These are phyloP conservation scores for Exutisphaerella laricina DNA, from an alignment of 2,329 filamentous ascomycete genomes.

Conservation along the genomic window DNA sequence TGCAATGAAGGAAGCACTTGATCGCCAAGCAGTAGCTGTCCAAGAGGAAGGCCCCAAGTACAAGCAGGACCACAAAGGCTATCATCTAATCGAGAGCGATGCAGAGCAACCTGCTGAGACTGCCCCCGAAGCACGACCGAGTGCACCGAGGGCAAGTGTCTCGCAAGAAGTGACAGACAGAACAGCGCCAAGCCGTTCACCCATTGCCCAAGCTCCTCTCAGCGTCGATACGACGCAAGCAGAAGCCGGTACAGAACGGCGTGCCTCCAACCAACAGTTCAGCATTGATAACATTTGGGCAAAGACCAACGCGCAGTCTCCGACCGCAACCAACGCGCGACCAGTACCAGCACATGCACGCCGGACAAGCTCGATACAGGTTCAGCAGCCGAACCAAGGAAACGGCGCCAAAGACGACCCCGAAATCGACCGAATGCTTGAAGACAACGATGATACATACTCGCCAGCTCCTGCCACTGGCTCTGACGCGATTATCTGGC, in stretches of 20 bases:
- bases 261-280: slow-evolving; percentile 46
- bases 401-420: slow-evolving; percentile 66
- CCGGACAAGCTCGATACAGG: slow-evolving; percentile 31
- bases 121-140: background rate
- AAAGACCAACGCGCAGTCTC: slow-evolving; percentile 63
- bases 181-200: slow-evolving; percentile 4
- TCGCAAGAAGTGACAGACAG: background rate
- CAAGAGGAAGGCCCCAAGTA: slow-evolving; percentile 68
- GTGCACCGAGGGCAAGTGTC: background rate
- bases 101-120: slow-evolving; percentile 24
- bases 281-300: slow-evolving; percentile 83
- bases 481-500: slow-evolving; percentile 66
- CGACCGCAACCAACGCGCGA: slow-evolving; percentile 42
- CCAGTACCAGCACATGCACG: slow-evolving; percentile 44
- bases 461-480: slow-evolving; percentile 69
- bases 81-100: slow-evolving; percentile 80
- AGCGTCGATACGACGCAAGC: slow-evolving; percentile 19
- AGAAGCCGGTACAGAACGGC: slow-evolving; percentile 29
- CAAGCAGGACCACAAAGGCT: slow-evolving; percentile 88
- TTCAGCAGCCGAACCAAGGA: slow-evolving; percentile 26
- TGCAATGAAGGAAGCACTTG: slow-evolving; percentile 68
- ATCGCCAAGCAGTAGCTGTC: slow-evolving; percentile 80
- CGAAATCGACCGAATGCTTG: slow-evolving; percentile 82
- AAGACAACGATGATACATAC: slow-evolving; percentile 76
- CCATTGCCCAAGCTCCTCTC: slow-evolving; percentile 14